phyloP scores from a whole-genome alignment of 441 rosid species.

The Pelargonium australe region DNA sequence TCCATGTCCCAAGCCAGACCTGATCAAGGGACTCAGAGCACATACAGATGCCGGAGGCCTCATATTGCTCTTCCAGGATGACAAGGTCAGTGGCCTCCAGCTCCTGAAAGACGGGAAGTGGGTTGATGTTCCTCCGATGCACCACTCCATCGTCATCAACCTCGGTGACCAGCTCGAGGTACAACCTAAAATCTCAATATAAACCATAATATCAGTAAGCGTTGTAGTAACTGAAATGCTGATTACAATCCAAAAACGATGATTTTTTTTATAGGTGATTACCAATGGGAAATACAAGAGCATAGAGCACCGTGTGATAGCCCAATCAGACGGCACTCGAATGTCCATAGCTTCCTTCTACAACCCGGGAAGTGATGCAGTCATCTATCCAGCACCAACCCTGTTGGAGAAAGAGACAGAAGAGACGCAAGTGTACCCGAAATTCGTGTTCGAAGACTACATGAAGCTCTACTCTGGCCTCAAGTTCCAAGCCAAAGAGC shows the following conservation, averaged over 20 bases:
- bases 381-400: slow-evolving; percentile 73
- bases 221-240: background rate
- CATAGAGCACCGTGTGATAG: slow-evolving; percentile 67
- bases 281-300: slow-evolving; percentile 93
- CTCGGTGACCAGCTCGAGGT: slow-evolving; percentile 97
- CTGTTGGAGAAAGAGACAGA: slow-evolving; percentile 43
- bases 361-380: slow-evolving; percentile 82
- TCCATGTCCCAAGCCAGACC: slow-evolving; percentile 82
- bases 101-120: slow-evolving; percentile 79
- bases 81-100: slow-evolving; percentile 84
- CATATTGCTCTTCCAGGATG: slow-evolving; percentile 78
- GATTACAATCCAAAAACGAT: too few species aligned
- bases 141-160: slow-evolving; percentile 83
- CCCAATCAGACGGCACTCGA: slow-evolving; percentile 64
- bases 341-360: slow-evolving; percentile 96
- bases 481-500: slow-evolving; percentile 84
- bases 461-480: slow-evolving; percentile 72
- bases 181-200: slow-evolving; percentile 1
- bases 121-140: slow-evolving; percentile 88
- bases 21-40: slow-evolving; percentile 80
- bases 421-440: slow-evolving; percentile 49
- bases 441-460: slow-evolving; percentile 80
- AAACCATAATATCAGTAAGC: background rate
- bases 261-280: slow-evolving; percentile 48
- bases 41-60: slow-evolving; percentile 96